Evolutionary conservation across 192 early-diverging fungal species (phyloP).

Genomic region (Rhizoclosmatium globosum): DNA sequence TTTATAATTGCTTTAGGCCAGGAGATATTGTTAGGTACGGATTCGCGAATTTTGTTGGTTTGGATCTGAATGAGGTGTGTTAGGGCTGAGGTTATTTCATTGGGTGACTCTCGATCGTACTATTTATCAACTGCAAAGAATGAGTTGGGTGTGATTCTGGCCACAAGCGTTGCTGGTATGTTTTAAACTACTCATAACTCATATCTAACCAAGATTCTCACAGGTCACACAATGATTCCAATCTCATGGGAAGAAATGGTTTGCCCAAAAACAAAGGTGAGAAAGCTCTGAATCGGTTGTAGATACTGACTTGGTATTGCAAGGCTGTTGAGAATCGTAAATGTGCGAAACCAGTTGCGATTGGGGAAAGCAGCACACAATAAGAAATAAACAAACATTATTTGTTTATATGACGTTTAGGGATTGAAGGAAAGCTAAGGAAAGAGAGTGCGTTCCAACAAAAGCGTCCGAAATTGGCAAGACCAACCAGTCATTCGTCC

Average conservation of each 20-base stretch:
- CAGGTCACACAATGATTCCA: conserved; percentile 83
- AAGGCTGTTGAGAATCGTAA: conserved; percentile 84
- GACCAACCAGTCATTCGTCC: background rate
- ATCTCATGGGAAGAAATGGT: conserved; percentile 99
- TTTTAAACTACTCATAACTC: background rate
- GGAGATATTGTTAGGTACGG: conserved; percentile 83
- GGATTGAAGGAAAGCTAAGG: too few species aligned
- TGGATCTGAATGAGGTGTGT: background rate
- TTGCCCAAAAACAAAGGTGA: conserved; percentile 85
- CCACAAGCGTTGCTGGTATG: conserved; percentile 80
- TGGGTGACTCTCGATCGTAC: conserved; percentile 92
- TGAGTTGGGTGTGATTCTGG: conserved; percentile 94
- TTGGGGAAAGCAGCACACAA: background rate
- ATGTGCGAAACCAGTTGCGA: conserved; percentile 84
- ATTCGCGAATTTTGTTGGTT: conserved; percentile 8
- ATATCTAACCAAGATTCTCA: conserved; percentile 19
- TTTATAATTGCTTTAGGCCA: conserved; percentile 88
- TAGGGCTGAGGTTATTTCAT: conserved; percentile 76
- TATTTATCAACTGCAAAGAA: conserved; percentile 92
- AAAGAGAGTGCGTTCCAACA: background rate
- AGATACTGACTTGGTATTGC: background rate
- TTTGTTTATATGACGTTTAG: background rate
- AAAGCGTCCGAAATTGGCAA: background rate
- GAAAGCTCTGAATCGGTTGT: background rate
- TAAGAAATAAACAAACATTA: background rate